Percentiles rank a stretch among this genome's conserved stretches.
These are phyloP conservation scores for Metrosideros polymorpha DNA, from an alignment of 441 rosid genomes.

Conservation along the genomic window DNA sequence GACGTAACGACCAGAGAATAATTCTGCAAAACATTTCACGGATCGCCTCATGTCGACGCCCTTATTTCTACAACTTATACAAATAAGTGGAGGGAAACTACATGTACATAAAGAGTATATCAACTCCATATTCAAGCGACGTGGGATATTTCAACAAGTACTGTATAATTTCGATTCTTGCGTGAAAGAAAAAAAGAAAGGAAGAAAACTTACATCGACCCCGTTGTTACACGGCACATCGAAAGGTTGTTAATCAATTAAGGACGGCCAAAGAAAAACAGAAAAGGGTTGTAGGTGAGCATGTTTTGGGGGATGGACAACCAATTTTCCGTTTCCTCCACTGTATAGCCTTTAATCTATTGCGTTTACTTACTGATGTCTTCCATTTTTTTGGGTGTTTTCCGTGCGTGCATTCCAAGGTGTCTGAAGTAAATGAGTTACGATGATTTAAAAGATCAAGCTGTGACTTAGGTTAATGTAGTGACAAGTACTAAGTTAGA, in stretches of 20 bases:
- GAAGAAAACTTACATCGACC: neutral
- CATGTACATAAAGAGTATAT: neutral
- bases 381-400: neutral
- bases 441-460: neutral
- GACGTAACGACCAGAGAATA: neutral
- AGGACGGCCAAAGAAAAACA: neutral
- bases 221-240: neutral
- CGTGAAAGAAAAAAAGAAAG: neutral
- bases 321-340: neutral
- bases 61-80: too few relatives aligned
- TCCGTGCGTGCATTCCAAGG: neutral
- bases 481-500: neutral
- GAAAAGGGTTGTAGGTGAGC: neutral
- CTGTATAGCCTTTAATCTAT: neutral
- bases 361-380: neutral
- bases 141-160: neutral
- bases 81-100: fast-evolving
- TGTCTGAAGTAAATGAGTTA: neutral
- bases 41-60: neutral
- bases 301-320: neutral
- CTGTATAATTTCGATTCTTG: neutral
- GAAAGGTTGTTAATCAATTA: neutral
- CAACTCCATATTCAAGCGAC: neutral
- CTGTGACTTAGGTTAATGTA: neutral
- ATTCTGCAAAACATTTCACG: neutral